A percentile compares a stretch with the other conserved stretches of the same genome.
Evolutionary conservation across 305 asterid species (phyloP).

Genomic region (Andrographis paniculata): DNA sequence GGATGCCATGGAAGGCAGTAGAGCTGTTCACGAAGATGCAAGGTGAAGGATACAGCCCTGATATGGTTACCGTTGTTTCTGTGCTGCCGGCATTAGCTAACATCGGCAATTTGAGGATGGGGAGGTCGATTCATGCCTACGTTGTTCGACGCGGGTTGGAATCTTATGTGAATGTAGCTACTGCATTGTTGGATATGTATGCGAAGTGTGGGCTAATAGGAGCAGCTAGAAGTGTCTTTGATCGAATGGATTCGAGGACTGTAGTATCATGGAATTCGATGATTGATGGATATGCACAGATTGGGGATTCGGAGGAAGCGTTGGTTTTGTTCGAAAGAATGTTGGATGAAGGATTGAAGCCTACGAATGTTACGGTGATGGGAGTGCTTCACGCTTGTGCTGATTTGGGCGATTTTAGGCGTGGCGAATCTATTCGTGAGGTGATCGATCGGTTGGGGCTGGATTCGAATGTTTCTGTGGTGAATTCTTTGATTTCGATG

Average conservation of each 20-base stretch:
- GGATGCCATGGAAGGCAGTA: conserved; percentile 51
- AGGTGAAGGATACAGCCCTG: conserved; percentile 41
- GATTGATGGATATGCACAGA: conserved; percentile 81
- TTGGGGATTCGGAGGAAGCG: conserved; percentile 66
- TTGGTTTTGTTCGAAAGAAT: conserved; percentile 51
- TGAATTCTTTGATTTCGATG: conserved; percentile 83
- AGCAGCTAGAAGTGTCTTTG: conserved; percentile 47
- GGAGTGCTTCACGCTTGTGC: conserved; percentile 78
- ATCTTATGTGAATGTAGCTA: conserved; percentile 50
- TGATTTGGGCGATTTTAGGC: conserved; percentile 39
- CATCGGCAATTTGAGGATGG: conserved; percentile 38
- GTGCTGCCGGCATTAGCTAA: conserved; percentile 61
- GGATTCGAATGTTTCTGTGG: conserved; percentile 48
- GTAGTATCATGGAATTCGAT: conserved; percentile 86
- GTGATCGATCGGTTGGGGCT: conserved; percentile 39
- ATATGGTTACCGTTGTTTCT: conserved; percentile 64
- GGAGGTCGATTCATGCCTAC: conserved; percentile 61
- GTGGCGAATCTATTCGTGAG: conserved; percentile 56
- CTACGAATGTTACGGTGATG: conserved; percentile 76
- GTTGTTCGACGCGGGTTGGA: conserved; percentile 40
- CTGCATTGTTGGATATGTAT: conserved; percentile 73
- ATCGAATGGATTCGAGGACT: conserved; percentile 43
- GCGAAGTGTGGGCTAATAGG: conserved; percentile 56
- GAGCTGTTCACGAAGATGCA: conserved; percentile 58
- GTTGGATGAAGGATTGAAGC: conserved; percentile 55